phyloP scores from a whole-genome alignment of 1,139 yeast species.

The Protomyces macrosporus region DNA sequence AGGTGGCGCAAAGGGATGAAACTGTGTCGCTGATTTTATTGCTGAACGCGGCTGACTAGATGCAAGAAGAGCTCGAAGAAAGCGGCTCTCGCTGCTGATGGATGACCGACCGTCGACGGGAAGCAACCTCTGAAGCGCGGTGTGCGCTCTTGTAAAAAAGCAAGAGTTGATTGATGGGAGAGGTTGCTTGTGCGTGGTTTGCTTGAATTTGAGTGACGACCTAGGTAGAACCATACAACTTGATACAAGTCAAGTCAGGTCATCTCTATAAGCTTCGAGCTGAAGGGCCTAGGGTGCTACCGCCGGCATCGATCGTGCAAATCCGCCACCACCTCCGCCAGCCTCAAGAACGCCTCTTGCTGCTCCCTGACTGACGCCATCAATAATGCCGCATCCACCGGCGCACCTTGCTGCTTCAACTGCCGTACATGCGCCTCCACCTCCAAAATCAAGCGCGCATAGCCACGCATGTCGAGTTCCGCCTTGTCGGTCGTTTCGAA shows the following conservation, averaged over 20 bases:
- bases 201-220: no score
- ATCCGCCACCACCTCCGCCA: conserved; percentile 8
- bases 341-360: conserved; percentile 8
- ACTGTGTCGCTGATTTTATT: no score
- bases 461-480: conserved; percentile 58
- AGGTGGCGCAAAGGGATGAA: no score
- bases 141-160: not conserved
- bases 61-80: not conserved
- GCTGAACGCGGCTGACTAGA: no score
- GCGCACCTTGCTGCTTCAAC: conserved; percentile 44
- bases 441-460: conserved; percentile 57
- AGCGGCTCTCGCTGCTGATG: not conserved
- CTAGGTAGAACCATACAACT: no score
- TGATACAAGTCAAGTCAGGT: no score
- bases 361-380: conserved; percentile 14
- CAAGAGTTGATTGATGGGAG: not conserved
- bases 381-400: conserved; percentile 35
- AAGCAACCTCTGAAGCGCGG: not conserved
- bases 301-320: conserved; percentile 9
- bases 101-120: conserved; percentile 2
- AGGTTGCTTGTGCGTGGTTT: no score
- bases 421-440: conserved; percentile 74
- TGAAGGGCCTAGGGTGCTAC: not conserved
- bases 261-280: no score
- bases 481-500: conserved; percentile 50